Base-by-base conservation (phyloP, 768 basidiomycete genomes). In the Boletus rex-veris region DNA sequence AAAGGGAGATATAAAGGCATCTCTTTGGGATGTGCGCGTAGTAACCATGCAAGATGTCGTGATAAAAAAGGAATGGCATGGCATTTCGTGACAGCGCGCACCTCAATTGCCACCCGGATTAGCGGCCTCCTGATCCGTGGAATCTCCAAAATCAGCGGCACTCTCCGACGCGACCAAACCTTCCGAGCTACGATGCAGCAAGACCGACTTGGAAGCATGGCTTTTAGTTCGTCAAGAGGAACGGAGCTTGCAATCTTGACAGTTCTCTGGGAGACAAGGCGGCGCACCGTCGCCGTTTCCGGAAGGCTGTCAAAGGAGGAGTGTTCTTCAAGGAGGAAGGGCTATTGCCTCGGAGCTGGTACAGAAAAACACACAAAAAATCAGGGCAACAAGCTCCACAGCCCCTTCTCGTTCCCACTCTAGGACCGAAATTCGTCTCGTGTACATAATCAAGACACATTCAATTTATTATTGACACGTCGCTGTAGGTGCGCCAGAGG, bases 91-190 rank as follows among this genome's bases (percentile, higher is more conserved):
- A 52, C 51, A 52, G 47, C 48, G 33, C 49, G 26, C 51, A 52
- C 55, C 50, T 45, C 45, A 47, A 48, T 43, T 30, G 45, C 47
- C 26, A 61, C 36, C 50, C 51, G 37, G 49, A 53, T 41, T 11
- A 14, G 35, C 49, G 57, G 57, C 43, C 45, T 46, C 58, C 58
- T 65, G 65, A 65, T 67, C 63, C 64, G 59, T 67, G 58, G 53
- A 48, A 51, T 45, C 45, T 49, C 53, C 15, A 28, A 45, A 30
- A 45, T 31, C 48, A 61, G 51, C 65, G 55, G 59, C 49, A 47
- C 54, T 18, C 62, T 42, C 61, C 64, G 63, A 57, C 35, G 33
- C 43, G 43, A 45, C 50, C 38, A 44, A 36, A 24, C 30, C 31
- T 46, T 54, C 26, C 21, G 21, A 21, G 26, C 26, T 28, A 28